Evolutionary conservation across 306 rosid species (phyloP).

Genomic region (Mucuna pruriens): DNA sequence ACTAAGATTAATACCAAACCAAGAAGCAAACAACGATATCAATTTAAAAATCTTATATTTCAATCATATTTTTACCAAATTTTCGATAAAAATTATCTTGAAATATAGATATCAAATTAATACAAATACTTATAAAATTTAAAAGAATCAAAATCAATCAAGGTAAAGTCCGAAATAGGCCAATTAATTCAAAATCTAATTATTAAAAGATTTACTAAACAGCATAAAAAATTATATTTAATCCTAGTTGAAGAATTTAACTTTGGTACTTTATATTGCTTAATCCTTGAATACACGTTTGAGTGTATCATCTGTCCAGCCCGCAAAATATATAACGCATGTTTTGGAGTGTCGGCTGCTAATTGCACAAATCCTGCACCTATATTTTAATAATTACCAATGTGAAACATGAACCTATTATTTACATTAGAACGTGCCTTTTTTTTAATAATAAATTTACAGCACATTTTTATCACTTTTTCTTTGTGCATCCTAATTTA

Average conservation of each 20-base stretch:
- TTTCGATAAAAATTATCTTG: too few species aligned
- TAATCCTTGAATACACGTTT: slow-evolving; percentile 12
- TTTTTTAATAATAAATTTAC: neutral
- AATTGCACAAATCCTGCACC: neutral
- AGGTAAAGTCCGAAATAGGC: neutral
- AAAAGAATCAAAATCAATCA: neutral
- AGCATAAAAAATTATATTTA: neutral
- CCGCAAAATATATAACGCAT: neutral
- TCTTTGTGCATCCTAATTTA: neutral
- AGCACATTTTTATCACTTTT: neutral
- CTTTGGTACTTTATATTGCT: neutral
- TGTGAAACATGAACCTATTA: neutral
- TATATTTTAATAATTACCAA: slow-evolving; percentile 2
- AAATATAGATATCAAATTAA: too few species aligned
- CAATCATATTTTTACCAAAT: too few species aligned
- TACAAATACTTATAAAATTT: too few species aligned
- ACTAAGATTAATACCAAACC: too few species aligned
- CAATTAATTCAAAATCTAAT: neutral
- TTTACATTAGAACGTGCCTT: neutral
- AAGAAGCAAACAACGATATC: too few species aligned
- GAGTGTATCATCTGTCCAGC: neutral
- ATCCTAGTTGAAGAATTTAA: neutral
- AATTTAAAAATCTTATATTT: too few species aligned
- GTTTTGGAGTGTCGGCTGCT: slow-evolving; percentile 24
- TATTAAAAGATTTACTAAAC: too few species aligned